A percentile compares a stretch with the other conserved stretches of the same genome.
Conservation (phyloP, 2,329 filamentous ascomycete genomes). For the Trichophyton simii region DNA sequence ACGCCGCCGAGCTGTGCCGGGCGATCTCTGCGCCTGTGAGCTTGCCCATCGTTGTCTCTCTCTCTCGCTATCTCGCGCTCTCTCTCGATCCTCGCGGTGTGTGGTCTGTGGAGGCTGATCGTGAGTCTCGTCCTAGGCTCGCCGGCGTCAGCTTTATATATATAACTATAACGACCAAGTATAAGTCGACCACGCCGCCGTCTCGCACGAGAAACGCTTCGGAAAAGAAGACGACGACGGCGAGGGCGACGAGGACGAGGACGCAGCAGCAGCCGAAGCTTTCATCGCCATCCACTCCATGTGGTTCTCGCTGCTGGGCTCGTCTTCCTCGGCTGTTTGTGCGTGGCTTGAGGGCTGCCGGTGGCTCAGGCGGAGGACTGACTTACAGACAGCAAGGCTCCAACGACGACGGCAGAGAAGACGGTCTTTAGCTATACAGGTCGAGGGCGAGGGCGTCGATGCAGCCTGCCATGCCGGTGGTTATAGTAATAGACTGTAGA, state of each 20-base stretch:
- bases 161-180: background rate
- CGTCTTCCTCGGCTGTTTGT: too few relatives aligned
- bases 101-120: background rate
- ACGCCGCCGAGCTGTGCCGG: conserved; percentile 67
- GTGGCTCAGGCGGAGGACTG: too few relatives aligned
- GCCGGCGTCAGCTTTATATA: background rate
- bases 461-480: too few relatives aligned
- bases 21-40: conserved; percentile 48
- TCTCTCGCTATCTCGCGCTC: background rate
- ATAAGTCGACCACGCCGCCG: background rate
- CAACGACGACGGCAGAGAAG: too few relatives aligned
- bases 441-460: too few relatives aligned
- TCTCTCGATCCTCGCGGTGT: background rate
- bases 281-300: background rate
- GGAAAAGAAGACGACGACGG: background rate
- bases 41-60: background rate
- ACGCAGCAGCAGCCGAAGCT: background rate
- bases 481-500: too few relatives aligned
- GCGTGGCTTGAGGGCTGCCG: too few relatives aligned
- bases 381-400: too few relatives aligned
- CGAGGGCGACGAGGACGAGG: background rate
- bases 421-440: too few relatives aligned
- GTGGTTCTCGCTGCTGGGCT: too few relatives aligned
- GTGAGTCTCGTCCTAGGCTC: background rate
- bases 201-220: background rate